Evolutionary conservation across 352 stramenopile species (phyloP).

Genomic region (Globisporangium nodosum): DNA sequence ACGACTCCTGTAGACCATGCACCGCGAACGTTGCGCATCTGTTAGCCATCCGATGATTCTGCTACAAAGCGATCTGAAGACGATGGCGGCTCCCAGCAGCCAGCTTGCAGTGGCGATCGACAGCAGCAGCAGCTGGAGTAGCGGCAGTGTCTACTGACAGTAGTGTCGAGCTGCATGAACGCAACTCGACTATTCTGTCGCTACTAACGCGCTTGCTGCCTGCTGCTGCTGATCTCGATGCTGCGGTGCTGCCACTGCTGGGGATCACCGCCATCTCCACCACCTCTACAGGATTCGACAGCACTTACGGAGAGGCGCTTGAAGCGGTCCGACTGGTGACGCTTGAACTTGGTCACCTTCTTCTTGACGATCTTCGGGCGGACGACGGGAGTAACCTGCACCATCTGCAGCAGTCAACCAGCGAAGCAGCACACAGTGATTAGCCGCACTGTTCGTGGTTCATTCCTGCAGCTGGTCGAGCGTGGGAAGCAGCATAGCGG

Average conservation of each 20-base stretch:
- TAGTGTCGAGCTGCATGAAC: not conserved
- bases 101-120: not conserved
- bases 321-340: conserved; percentile 98
- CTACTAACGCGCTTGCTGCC: not conserved
- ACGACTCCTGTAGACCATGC: conserved; percentile 66
- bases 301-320: conserved; percentile 93
- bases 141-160: not conserved
- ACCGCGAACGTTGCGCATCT: not conserved
- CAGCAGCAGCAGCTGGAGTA: too few relatives aligned
- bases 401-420: conserved; percentile 52
- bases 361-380: conserved; percentile 98
- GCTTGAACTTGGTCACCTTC: conserved; percentile 99
- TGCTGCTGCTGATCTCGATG: not conserved
- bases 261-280: not conserved
- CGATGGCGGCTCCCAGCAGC: not conserved
- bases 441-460: not conserved
- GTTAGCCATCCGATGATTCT: not conserved
- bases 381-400: conserved; percentile 88
- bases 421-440: conserved; percentile 1
- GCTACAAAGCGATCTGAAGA: not conserved
- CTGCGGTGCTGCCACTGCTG: not conserved
- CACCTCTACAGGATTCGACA: not conserved
- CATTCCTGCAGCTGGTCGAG: not conserved
- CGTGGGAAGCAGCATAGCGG: too few relatives aligned
- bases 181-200: not conserved